These are phyloP conservation scores for Globisporangium canariense DNA, from an alignment of 352 stramenopile species.

Conservation along the genomic window DNA sequence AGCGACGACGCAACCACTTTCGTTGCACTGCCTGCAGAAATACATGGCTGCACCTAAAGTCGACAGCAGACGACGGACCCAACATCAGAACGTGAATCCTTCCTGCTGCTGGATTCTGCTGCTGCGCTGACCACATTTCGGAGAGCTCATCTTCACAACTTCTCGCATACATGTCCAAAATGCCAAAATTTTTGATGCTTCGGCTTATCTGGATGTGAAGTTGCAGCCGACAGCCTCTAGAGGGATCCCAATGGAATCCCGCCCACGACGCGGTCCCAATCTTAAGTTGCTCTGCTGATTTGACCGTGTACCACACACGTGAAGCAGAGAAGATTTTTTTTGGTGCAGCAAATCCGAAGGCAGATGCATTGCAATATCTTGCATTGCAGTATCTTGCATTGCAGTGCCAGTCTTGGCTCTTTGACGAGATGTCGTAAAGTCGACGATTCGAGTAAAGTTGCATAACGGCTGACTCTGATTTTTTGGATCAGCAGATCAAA, in stretches of 20 bases:
- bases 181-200: no score
- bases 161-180: neutral
- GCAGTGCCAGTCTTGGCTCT: no score
- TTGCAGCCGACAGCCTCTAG: no score
- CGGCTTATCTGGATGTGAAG: no score
- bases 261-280: no score
- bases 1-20: neutral
- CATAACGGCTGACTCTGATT: neutral
- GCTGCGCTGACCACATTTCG: neutral
- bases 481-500: neutral
- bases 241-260: no score
- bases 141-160: neutral
- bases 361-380: no score
- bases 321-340: no score
- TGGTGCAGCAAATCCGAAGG: no score
- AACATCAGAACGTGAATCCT: neutral
- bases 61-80: neutral
- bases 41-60: neutral
- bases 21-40: neutral
- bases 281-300: no score
- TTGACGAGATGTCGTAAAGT: neutral
- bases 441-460: neutral
- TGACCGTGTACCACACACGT: no score
- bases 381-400: no score
- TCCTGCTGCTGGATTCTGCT: neutral